phyloP scores from a whole-genome alignment of 2,329 filamentous ascomycete genomes.

The Zymoseptoria passerinii region DNA sequence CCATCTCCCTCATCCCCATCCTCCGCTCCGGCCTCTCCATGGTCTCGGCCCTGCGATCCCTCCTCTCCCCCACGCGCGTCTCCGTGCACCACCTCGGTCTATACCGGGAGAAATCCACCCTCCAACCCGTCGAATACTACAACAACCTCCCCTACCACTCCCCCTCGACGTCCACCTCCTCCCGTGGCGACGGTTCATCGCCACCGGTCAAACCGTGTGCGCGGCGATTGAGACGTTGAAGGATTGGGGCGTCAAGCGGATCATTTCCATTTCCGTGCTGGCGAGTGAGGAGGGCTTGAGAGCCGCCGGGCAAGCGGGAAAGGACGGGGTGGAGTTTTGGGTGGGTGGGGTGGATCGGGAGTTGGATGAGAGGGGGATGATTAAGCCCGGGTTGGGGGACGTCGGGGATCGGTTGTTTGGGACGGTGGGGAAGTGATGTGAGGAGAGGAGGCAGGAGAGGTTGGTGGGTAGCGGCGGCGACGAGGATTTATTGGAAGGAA shows the following conservation, averaged over 20 bases:
- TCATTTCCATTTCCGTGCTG: slow-evolving; percentile 69
- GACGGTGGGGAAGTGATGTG: slow-evolving; percentile 67
- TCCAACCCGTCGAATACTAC: slow-evolving; percentile 93
- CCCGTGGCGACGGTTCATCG: too few species aligned
- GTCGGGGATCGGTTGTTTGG: slow-evolving; percentile 84
- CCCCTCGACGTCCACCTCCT: slow-evolving; percentile 32
- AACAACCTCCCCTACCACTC: slow-evolving; percentile 82
- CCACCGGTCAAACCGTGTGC: slow-evolving; percentile 80
- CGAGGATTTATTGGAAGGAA: not conserved
- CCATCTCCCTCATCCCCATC: slow-evolving; percentile 79
- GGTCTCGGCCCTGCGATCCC: slow-evolving; percentile 75
- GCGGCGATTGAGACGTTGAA: slow-evolving; percentile 82
- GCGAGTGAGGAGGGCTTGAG: slow-evolving; percentile 63
- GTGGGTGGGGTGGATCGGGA: slow-evolving; percentile 68
- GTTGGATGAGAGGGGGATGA: slow-evolving; percentile 75
- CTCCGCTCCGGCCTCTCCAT: slow-evolving; percentile 86
- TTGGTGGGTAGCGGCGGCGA: not conserved
- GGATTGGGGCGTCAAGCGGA: slow-evolving; percentile 82
- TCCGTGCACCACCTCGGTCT: slow-evolving; percentile 90
- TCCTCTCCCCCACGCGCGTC: slow-evolving; percentile 74
- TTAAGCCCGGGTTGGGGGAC: slow-evolving; percentile 82
- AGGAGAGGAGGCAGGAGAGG: not conserved
- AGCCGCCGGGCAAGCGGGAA: slow-evolving; percentile 68
- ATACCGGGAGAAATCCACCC: slow-evolving; percentile 79
- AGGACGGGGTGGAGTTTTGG: slow-evolving; percentile 70